These are phyloP conservation scores for Filosporella fistucella DNA, from an alignment of 495 filamentous ascomycete genomes.

Conservation along the genomic window DNA sequence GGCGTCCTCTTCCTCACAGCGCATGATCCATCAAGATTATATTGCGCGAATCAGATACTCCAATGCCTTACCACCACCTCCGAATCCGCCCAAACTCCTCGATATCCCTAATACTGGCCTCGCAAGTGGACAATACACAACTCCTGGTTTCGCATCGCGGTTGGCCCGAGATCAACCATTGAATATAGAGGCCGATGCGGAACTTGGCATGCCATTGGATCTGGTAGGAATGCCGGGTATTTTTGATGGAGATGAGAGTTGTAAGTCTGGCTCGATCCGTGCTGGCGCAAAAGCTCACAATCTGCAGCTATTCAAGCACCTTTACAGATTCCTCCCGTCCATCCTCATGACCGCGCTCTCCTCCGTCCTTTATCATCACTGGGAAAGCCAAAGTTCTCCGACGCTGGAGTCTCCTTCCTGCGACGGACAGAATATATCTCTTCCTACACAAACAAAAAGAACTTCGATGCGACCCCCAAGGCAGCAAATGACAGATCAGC, in stretches of 20 bases:
- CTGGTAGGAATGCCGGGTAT: slow-evolving; percentile 90
- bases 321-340: slow-evolving; percentile 59
- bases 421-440: slow-evolving; percentile 96
- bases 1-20: slow-evolving; percentile 44
- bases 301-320: slow-evolving; percentile 73
- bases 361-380: slow-evolving; percentile 75
- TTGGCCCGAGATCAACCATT: slow-evolving; percentile 86
- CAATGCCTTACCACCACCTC: slow-evolving; percentile 89
- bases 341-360: slow-evolving; percentile 77
- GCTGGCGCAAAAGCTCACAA: slow-evolving; percentile 20
- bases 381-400: slow-evolving; percentile 64
- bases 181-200: slow-evolving; percentile 95
- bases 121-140: slow-evolving; percentile 74
- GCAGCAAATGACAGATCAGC: background rate
- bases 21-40: slow-evolving; percentile 86
- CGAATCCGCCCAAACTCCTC: slow-evolving; percentile 90
- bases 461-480: slow-evolving; percentile 21
- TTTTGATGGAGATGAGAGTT: slow-evolving; percentile 92
- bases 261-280: slow-evolving; percentile 49
- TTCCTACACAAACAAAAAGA: slow-evolving; percentile 25
- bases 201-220: slow-evolving; percentile 96
- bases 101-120: slow-evolving; percentile 92
- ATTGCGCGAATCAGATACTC: slow-evolving; percentile 92
- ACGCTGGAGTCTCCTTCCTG: slow-evolving; percentile 82
- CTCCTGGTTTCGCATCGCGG: slow-evolving; percentile 79